These are phyloP conservation scores for Dendrocalamus sinicus DNA, from an alignment of 176 grass and related monocot genomes.

Conservation along the genomic window DNA sequence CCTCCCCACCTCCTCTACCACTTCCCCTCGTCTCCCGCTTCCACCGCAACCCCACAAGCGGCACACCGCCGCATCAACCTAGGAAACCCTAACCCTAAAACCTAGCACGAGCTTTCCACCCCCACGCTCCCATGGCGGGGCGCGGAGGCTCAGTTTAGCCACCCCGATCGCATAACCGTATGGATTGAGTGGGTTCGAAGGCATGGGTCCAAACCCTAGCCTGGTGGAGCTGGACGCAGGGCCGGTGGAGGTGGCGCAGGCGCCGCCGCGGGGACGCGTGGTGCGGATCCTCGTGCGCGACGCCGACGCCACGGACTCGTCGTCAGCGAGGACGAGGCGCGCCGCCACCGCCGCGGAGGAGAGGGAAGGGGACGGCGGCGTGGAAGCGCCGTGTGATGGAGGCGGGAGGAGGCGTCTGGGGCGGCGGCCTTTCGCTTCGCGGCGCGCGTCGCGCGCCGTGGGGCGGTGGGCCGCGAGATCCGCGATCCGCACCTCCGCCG, in stretches of 20 bases:
- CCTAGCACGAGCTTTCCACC: neutral
- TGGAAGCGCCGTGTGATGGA: conserved; percentile 49
- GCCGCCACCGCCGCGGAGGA: neutral
- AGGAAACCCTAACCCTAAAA: conserved; percentile 55
- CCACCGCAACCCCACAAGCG: conserved; percentile 31
- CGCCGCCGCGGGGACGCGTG: conserved; percentile 30
- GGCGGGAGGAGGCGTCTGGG: conserved; percentile 31
- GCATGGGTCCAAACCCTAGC: conserved; percentile 71
- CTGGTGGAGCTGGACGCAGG: conserved; percentile 35
- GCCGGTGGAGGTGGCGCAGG: neutral
- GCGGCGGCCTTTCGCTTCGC: conserved; percentile 44
- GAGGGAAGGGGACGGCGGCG: neutral
- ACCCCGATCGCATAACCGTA: neutral
- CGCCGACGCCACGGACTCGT: conserved; percentile 85
- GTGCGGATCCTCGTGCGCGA: conserved; percentile 76
- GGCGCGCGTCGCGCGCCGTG: conserved; percentile 82
- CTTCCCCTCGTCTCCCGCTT: conserved; percentile 44
- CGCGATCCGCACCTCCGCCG: conserved; percentile 63
- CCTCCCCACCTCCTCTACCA: neutral
- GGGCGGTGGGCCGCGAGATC: conserved; percentile 83
- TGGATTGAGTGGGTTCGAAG: conserved; percentile 49
- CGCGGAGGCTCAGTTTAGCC: conserved; percentile 38
- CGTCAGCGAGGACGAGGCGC: conserved; percentile 79
- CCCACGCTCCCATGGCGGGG: conserved; percentile 51
- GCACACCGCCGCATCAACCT: conserved; percentile 5